Conservation (phyloP, 805 yeast species). For the Candida arabinofermentans region DNA sequence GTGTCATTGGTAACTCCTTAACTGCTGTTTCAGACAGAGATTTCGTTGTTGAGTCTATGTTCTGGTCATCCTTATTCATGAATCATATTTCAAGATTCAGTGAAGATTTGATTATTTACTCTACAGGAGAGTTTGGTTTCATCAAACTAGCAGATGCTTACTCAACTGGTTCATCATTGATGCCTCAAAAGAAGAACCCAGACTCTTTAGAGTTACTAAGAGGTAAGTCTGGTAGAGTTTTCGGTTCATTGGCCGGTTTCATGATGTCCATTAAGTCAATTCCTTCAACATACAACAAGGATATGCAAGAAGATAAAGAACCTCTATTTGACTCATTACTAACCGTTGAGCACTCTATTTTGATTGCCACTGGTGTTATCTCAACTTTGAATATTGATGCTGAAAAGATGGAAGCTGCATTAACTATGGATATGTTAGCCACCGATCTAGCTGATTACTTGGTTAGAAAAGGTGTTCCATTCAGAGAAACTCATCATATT, state of each 20-base stretch:
- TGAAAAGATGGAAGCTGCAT: conserved; percentile 77
- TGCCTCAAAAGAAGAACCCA: conserved; percentile 99
- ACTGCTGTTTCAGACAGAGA: conserved; percentile 98
- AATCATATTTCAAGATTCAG: conserved; percentile 92
- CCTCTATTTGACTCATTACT: conserved; percentile 90
- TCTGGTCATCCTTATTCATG: conserved; percentile 94
- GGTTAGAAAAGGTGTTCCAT: conserved; percentile 97
- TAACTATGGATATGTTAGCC: conserved; percentile 98
- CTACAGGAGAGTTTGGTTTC: conserved; percentile 97
- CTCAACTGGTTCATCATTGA: conserved; percentile 95
- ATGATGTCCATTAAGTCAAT: conserved; percentile 95
- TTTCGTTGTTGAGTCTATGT: conserved; percentile 91
- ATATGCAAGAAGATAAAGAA: conserved; percentile 98
- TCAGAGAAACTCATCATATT: conserved; percentile 98
- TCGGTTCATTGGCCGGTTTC: conserved; percentile 93
- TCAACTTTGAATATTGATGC: conserved; percentile 76
- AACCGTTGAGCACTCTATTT: conserved; percentile 90
- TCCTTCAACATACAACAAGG: conserved; percentile 97
- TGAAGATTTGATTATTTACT: conserved; percentile 92
- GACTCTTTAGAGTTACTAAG: conserved; percentile 92
- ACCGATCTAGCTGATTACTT: conserved; percentile 97
- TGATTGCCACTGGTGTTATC: conserved; percentile 94
- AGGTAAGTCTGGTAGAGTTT: conserved; percentile 96
- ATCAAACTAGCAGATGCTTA: conserved; percentile 93
- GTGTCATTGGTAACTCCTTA: conserved; percentile 91